Evolutionary conservation across 1,139 yeast species (phyloP).

Genomic region (Sugiyamaella xylanicola): DNA sequence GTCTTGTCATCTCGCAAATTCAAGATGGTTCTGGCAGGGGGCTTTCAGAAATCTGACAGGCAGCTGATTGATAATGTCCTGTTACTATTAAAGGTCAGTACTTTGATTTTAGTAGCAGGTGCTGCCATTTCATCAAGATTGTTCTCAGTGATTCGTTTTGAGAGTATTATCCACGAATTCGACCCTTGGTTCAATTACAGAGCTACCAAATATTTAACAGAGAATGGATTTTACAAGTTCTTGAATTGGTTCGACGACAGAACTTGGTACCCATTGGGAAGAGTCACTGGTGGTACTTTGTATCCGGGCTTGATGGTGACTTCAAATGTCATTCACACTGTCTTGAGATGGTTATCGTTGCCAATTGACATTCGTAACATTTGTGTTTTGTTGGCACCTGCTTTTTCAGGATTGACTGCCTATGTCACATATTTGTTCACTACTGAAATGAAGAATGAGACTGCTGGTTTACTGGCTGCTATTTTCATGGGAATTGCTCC

Average conservation of each 20-base stretch:
- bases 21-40: slow-evolving; percentile 9
- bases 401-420: slow-evolving; percentile 92
- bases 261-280: slow-evolving; percentile 98
- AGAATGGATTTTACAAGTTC: slow-evolving; percentile 83
- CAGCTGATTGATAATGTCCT: slow-evolving; percentile 29
- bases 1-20: neutral
- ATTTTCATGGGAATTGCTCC: slow-evolving; percentile 97
- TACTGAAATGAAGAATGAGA: slow-evolving; percentile 82
- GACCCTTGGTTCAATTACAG: slow-evolving; percentile 99
- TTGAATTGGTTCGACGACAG: slow-evolving; percentile 98
- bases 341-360: slow-evolving; percentile 59
- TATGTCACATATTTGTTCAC: slow-evolving; percentile 89
- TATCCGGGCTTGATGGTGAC: slow-evolving; percentile 99
- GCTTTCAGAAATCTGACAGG: slow-evolving; percentile 6
- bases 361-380: slow-evolving; percentile 95
- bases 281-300: slow-evolving; percentile 98
- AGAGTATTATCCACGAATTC: slow-evolving; percentile 95
- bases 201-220: slow-evolving; percentile 87
- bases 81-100: slow-evolving; percentile 60
- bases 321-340: slow-evolving; percentile 83
- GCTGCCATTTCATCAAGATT: slow-evolving; percentile 92
- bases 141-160: slow-evolving; percentile 64
- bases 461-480: slow-evolving; percentile 91
- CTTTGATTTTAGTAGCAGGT: slow-evolving; percentile 72
- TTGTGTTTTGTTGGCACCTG: slow-evolving; percentile 96